Percentiles rank a stretch among this genome's conserved stretches.
phyloP scores from a whole-genome alignment of 331 rosid species.

The Pyrus hybrid region DNA sequence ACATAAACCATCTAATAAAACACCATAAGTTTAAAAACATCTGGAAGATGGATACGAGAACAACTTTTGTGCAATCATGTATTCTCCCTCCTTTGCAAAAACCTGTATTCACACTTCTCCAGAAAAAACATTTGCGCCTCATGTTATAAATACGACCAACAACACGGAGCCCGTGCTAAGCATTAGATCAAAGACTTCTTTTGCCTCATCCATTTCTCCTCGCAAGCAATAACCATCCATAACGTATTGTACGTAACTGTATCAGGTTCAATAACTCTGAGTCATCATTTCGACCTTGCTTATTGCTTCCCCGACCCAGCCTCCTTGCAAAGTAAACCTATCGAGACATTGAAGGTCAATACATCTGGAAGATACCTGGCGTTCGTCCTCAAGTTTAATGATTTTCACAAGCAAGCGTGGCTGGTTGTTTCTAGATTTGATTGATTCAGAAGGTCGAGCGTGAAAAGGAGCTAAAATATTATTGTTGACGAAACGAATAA shows the following conservation, averaged over 20 bases:
- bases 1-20: background rate
- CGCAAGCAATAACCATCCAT: too few relatives aligned
- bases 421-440: too few relatives aligned
- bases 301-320: too few relatives aligned
- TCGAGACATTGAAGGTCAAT: background rate
- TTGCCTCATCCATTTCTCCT: background rate
- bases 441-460: background rate
- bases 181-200: background rate
- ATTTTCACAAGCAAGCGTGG: too few relatives aligned
- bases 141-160: background rate
- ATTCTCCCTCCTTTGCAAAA: background rate
- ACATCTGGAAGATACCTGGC: background rate
- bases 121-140: background rate
- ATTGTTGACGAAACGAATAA: too few relatives aligned
- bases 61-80: background rate
- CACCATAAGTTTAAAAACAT: background rate
- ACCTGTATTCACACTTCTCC: background rate
- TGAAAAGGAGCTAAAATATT: too few relatives aligned
- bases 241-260: too few relatives aligned
- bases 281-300: too few relatives aligned
- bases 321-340: too few relatives aligned
- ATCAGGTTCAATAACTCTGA: too few relatives aligned
- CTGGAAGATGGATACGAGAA: background rate
- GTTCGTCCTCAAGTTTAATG: background rate
- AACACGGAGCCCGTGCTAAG: background rate